Conservation (phyloP, 164 flowering plant species). For the Berberis vulgaris region DNA sequence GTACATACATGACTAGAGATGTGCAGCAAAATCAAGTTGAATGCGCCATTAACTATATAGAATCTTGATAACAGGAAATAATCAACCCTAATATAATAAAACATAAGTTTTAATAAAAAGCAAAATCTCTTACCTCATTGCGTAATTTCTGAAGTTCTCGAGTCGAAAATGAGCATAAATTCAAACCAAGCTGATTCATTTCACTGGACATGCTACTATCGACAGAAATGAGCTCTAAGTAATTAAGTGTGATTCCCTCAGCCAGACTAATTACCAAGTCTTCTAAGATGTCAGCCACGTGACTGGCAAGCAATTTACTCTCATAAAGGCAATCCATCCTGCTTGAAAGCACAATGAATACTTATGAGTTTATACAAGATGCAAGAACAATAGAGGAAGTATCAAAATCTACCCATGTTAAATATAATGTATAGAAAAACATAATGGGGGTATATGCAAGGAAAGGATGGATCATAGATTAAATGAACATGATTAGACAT, state of each 20-base stretch:
- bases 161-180: constrained; percentile 69
- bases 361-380: no score
- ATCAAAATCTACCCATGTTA: no score
- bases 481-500: no score
- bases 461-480: no score
- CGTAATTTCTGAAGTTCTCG: constrained; percentile 82
- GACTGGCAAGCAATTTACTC: constrained; percentile 33
- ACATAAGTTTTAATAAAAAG: not conserved
- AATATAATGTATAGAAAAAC: no score
- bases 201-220: constrained; percentile 69
- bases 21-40: no score
- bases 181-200: constrained; percentile 42
- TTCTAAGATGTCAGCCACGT: constrained; percentile 70
- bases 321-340: constrained; percentile 54
- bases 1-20: no score
- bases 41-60: not conserved
- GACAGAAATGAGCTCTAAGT: constrained; percentile 87
- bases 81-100: not conserved
- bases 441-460: no score
- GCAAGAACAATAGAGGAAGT: no score
- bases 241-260: constrained; percentile 70
- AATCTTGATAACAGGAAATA: not conserved
- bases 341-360: constrained; percentile 2
- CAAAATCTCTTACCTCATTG: constrained; percentile 60
- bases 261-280: constrained; percentile 83